Conservation (phyloP, 2,329 filamentous ascomycete genomes). For the Plectosphaerella plurivora region DNA sequence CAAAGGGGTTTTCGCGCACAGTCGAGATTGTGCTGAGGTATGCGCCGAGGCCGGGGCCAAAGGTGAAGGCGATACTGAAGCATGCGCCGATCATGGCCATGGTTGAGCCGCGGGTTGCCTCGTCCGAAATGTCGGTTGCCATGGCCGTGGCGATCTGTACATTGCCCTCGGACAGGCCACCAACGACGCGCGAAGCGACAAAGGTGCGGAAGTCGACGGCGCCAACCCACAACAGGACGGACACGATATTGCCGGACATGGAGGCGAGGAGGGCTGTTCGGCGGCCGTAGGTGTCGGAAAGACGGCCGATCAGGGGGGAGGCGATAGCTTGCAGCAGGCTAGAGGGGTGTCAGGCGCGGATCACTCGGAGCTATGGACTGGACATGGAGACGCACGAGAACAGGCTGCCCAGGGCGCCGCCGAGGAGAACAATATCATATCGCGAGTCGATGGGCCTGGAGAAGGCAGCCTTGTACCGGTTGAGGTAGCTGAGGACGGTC, state of each 20-base stretch:
- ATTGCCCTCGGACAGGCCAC: slow-evolving; percentile 92
- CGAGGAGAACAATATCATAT: slow-evolving; percentile 95
- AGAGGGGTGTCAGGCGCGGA: not conserved
- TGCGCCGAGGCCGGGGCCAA: slow-evolving; percentile 88
- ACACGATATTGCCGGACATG: slow-evolving; percentile 90
- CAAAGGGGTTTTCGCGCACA: slow-evolving; percentile 87
- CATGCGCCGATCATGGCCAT: slow-evolving; percentile 96
- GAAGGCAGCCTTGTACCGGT: slow-evolving; percentile 92
- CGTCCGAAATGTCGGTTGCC: slow-evolving; percentile 90
- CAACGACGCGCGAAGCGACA: slow-evolving; percentile 85
- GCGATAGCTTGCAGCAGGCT: slow-evolving; percentile 88
- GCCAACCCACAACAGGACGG: slow-evolving; percentile 88
- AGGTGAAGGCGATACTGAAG: slow-evolving; percentile 96
- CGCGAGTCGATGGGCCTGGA: slow-evolving; percentile 88
- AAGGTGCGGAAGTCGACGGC: slow-evolving; percentile 96
- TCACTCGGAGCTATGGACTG: not conserved
- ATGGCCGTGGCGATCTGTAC: slow-evolving; percentile 95
- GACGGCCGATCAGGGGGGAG: slow-evolving; percentile 81
- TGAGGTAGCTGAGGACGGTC: slow-evolving; percentile 75
- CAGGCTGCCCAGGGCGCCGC: slow-evolving; percentile 86
- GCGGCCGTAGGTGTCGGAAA: slow-evolving; percentile 86
- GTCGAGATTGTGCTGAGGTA: slow-evolving; percentile 73
- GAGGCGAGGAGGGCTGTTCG: slow-evolving; percentile 82
- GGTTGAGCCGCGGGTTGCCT: slow-evolving; percentile 76
- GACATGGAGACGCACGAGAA: slow-evolving; percentile 55